Conservation (phyloP, 257 asterid genomes). For the Jaltomata sinuosa region DNA sequence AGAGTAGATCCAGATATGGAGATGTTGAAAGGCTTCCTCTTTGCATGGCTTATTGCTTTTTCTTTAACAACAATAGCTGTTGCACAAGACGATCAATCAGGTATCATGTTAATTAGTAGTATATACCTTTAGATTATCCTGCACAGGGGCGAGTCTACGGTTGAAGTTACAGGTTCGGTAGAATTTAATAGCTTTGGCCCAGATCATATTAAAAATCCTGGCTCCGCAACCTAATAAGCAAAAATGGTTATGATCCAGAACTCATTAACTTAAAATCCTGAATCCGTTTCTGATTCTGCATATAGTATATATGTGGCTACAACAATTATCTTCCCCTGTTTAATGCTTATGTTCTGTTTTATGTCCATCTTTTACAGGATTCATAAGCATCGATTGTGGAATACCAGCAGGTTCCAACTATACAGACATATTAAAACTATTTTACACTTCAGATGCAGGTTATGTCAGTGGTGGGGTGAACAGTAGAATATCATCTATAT, state of each 20-base stretch:
- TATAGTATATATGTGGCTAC: no score
- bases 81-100: background rate
- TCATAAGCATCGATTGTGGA: conserved; percentile 20
- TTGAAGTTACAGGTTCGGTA: no score
- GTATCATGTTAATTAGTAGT: background rate
- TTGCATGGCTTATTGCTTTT: background rate
- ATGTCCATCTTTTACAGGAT: background rate
- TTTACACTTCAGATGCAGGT: conserved; percentile 7
- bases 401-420: background rate
- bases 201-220: no score
- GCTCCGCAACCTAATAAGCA: background rate
- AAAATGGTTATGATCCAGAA: background rate
- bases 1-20: background rate
- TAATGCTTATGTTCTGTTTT: background rate
- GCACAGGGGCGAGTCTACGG: background rate
- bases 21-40: background rate
- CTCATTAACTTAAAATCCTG: no score
- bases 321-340: background rate
- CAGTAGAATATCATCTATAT: background rate
- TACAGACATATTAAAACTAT: background rate
- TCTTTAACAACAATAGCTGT: background rate
- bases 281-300: background rate
- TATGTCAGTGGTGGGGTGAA: background rate
- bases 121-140: background rate
- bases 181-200: no score